These are phyloP conservation scores for Tulasnella sp. DNA, from an alignment of 768 basidiomycete species.

Conservation along the genomic window DNA sequence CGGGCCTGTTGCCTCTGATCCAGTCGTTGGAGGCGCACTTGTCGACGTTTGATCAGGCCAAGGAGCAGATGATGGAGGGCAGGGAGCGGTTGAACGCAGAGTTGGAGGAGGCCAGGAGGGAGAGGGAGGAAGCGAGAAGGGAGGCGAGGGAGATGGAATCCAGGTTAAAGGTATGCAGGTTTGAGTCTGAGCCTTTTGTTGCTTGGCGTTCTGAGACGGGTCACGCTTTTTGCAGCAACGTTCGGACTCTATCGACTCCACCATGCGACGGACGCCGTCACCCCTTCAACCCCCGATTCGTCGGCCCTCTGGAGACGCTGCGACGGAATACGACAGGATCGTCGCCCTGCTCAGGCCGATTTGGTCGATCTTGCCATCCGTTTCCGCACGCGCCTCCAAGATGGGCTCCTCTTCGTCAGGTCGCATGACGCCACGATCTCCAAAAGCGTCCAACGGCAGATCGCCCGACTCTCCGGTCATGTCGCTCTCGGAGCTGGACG, in stretches of 20 bases:
- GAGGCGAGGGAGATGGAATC: slow-evolving; percentile 49
- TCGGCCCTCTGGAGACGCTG: slow-evolving; percentile 15
- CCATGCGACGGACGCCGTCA: not conserved
- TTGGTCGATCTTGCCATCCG: slow-evolving; percentile 82
- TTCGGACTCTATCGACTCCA: not conserved
- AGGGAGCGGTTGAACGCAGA: slow-evolving; percentile 55
- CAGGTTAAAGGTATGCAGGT: slow-evolving; percentile 47
- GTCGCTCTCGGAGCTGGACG: slow-evolving; percentile 82
- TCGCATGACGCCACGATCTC: slow-evolving; percentile 40
- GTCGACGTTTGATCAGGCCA: slow-evolving; percentile 52
- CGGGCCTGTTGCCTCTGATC: slow-evolving; percentile 49
- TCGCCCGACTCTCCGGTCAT: slow-evolving; percentile 5
- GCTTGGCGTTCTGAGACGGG: not conserved
- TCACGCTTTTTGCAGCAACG: not conserved
- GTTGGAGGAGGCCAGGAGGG: slow-evolving; percentile 57
- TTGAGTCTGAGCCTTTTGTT: not conserved
- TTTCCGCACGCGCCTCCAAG: slow-evolving; percentile 75
- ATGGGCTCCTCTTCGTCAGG: slow-evolving; percentile 53
- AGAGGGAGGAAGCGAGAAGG: slow-evolving; percentile 55
- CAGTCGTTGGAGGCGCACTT: slow-evolving; percentile 58
- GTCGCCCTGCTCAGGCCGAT: slow-evolving; percentile 67
- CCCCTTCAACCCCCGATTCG: slow-evolving; percentile 27
- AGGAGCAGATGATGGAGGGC: slow-evolving; percentile 57
- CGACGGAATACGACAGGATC: slow-evolving; percentile 41
- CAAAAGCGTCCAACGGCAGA: slow-evolving; percentile 38